Evolutionary conservation across 495 filamentous ascomycete genomes (phyloP).

Genomic region (Trichoderma orchidacearum): DNA sequence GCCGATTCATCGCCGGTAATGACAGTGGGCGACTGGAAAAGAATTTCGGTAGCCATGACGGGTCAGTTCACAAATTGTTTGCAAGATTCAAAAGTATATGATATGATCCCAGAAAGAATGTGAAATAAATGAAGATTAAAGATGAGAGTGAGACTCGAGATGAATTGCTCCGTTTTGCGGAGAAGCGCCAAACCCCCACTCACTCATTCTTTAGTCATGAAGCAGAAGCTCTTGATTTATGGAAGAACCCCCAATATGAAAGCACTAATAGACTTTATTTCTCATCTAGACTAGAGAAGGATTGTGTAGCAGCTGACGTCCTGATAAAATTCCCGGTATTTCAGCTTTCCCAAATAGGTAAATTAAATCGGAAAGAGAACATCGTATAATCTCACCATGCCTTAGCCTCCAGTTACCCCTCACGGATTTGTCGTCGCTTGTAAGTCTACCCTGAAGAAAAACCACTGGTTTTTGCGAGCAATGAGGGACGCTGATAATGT

Average conservation of each 20-base stretch:
- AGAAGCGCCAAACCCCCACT: background rate
- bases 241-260: too few species aligned
- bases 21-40: conserved; percentile 1
- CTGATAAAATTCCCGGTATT: background rate
- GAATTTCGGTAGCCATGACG: background rate
- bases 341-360: background rate
- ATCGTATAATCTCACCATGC: background rate
- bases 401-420: background rate
- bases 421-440: too few species aligned
- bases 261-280: too few species aligned
- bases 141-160: background rate
- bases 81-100: background rate
- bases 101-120: too few species aligned
- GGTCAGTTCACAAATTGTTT: background rate
- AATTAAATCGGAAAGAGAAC: background rate
- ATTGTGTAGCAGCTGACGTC: background rate
- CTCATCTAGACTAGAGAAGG: too few species aligned
- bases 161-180: background rate
- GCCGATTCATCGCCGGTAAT: conserved; percentile 2
- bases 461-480: too few species aligned
- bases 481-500: background rate
- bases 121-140: too few species aligned
- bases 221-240: too few species aligned
- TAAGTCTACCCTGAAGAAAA: too few species aligned
- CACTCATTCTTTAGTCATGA: background rate